Percentiles rank a stretch among this genome's conserved stretches.
phyloP scores from a whole-genome alignment of 225 moss, liverwort and hornwort species.

The Lunularia cruciata region DNA sequence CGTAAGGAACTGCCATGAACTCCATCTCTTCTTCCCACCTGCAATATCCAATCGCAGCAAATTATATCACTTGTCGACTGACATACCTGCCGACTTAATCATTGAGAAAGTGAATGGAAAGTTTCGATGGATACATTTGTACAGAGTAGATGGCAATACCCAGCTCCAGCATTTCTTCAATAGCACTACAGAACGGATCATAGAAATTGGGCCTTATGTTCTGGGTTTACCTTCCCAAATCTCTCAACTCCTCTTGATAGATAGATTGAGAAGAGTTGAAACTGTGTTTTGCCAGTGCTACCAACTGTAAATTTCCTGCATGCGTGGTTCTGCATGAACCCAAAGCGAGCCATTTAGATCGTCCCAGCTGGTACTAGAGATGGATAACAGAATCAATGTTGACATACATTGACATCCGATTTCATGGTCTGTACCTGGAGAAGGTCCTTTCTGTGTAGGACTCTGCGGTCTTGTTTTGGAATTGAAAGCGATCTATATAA shows the following conservation, averaged over 20 bases:
- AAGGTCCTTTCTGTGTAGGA: conserved; percentile 9
- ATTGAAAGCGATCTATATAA: conserved; percentile 10
- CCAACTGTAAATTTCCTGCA: conserved; percentile 8
- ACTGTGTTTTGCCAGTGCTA: conserved; percentile 24
- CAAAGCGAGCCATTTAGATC: too few species aligned
- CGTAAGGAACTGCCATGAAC: conserved; percentile 49
- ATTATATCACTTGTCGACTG: too few species aligned
- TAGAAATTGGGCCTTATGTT: neutral
- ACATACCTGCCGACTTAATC: too few species aligned
- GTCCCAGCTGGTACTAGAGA: too few species aligned
- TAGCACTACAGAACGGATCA: too few species aligned
- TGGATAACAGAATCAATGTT: too few species aligned
- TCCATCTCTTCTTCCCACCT: conserved; percentile 60
- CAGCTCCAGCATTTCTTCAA: too few species aligned
- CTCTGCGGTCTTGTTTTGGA: conserved; percentile 1
- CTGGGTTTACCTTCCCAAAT: conserved; percentile 14
- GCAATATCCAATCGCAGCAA: neutral
- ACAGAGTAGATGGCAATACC: too few species aligned
- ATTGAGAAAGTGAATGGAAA: too few species aligned
- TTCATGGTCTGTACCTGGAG: conserved; percentile 7
- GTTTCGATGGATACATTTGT: too few species aligned
- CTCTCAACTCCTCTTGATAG: conserved; percentile 25
- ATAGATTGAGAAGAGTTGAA: conserved; percentile 18
- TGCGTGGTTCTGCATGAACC: conserved; percentile 14
- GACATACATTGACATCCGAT: neutral